Percentiles rank a stretch among this genome's conserved stretches.
These are phyloP conservation scores for Globisporangium nunn DNA, from an alignment of 352 stramenopile genomes.

Conservation along the genomic window DNA sequence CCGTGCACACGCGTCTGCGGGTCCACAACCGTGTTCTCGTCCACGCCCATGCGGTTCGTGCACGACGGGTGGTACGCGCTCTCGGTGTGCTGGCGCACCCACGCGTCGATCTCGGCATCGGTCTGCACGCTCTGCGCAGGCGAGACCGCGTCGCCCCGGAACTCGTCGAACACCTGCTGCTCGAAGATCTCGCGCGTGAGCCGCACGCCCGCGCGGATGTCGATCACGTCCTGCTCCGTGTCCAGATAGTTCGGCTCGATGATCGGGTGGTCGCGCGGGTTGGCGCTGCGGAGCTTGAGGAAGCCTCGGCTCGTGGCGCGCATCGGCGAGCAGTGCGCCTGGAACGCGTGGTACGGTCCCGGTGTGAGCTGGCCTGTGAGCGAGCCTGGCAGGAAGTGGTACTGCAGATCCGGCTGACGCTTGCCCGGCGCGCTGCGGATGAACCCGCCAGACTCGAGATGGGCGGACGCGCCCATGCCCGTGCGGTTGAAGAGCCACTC, in stretches of 20 bases:
- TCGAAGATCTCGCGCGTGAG: constrained; percentile 86
- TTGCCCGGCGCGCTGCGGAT: constrained; percentile 76
- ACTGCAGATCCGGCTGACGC: constrained; percentile 83
- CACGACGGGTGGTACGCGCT: constrained; percentile 88
- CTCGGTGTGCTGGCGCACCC: constrained; percentile 77
- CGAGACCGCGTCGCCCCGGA: constrained; percentile 73
- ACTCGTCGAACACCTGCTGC: constrained; percentile 79
- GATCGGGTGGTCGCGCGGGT: constrained; percentile 70
- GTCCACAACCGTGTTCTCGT: constrained; percentile 87
- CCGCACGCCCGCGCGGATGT: constrained; percentile 71
- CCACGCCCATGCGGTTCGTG: constrained; percentile 85
- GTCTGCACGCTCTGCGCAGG: constrained; percentile 50
- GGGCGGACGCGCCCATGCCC: constrained; percentile 67
- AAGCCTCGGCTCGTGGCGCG: constrained; percentile 79
- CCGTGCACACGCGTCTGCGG: constrained; percentile 80
- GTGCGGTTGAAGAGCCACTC: constrained; percentile 74
- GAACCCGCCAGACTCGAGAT: constrained; percentile 84
- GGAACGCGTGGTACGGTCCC: constrained; percentile 66
- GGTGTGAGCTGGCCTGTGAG: constrained; percentile 66
- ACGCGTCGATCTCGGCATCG: constrained; percentile 77
- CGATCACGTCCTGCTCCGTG: constrained; percentile 66
- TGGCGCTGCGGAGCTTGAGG: constrained; percentile 68
- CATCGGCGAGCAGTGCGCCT: constrained; percentile 86
- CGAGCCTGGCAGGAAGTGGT: constrained; percentile 85
- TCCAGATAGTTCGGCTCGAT: constrained; percentile 89